phyloP scores from a whole-genome alignment of 2,329 filamentous ascomycete genomes.

The Cladorrhinum sp. region DNA sequence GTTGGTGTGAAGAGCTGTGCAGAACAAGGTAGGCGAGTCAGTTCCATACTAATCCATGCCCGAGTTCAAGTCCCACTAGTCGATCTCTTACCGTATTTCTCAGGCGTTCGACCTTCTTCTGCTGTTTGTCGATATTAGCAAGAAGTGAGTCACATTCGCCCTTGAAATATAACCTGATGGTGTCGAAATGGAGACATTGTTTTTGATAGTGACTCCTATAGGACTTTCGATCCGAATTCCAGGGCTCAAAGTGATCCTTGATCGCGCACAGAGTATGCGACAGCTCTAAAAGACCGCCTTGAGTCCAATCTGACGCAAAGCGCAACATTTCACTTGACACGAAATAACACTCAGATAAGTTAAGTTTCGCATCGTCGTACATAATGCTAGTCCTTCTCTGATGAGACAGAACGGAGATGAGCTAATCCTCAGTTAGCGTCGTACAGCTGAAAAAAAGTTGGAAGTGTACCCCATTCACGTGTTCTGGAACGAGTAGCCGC shows the following conservation, averaged over 20 bases:
- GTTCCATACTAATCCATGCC: too few species aligned
- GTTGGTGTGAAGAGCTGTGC: constrained; percentile 13
- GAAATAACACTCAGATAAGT: neutral
- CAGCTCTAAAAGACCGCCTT: neutral
- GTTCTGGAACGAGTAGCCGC: too few species aligned
- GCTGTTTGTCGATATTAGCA: neutral
- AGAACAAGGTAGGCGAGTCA: neutral
- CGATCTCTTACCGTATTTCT: neutral
- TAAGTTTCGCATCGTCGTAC: neutral
- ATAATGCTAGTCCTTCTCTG: neutral
- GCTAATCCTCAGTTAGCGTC: neutral
- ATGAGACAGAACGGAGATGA: neutral
- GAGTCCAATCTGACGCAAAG: neutral
- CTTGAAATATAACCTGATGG: neutral
- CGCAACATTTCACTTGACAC: neutral
- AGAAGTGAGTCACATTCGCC: neutral
- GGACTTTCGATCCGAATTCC: neutral
- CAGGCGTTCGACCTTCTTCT: neutral
- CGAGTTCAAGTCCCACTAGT: too few species aligned
- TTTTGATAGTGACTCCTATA: too few species aligned
- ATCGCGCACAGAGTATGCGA: neutral
- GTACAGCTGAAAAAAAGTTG: too few species aligned
- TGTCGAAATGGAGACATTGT: neutral
- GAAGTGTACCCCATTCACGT: too few species aligned
- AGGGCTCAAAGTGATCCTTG: neutral